Evolutionary conservation across 2,329 filamentous ascomycete genomes (phyloP).

Genomic region (Colletotrichum orbiculare): DNA sequence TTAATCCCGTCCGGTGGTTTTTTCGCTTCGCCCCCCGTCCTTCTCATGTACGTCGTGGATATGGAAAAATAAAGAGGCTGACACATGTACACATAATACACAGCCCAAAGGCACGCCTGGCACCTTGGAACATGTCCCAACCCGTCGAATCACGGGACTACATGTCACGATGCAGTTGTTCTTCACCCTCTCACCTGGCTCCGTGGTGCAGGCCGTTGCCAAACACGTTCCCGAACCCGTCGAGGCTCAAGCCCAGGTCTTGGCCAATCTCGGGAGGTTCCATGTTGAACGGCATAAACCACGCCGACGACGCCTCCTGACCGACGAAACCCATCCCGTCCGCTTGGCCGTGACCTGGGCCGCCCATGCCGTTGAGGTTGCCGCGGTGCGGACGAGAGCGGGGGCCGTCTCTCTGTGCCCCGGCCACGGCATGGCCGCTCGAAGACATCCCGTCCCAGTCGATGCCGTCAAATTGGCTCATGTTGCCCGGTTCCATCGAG

Average conservation of each 20-base stretch:
- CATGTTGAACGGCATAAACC: conserved; percentile 95
- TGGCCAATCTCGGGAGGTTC: conserved; percentile 75
- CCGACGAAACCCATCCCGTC: conserved; percentile 38
- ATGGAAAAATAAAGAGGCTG: conserved; percentile 1
- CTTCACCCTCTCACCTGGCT: conserved; percentile 16
- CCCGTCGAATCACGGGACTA: not conserved
- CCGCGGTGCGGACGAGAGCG: conserved; percentile 37
- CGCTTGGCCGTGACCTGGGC: conserved; percentile 41
- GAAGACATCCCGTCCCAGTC: conserved; percentile 57
- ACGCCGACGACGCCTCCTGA: conserved; percentile 72
- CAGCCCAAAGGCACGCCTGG: conserved; percentile 11
- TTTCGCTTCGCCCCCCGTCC: conserved; percentile 10
- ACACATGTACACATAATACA: conserved; percentile 17
- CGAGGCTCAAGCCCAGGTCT: conserved; percentile 58
- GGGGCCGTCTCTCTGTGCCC: conserved; percentile 38
- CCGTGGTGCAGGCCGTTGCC: conserved; percentile 46
- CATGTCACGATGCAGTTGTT: not conserved
- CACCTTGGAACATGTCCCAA: not conserved
- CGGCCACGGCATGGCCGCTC: conserved; percentile 42
- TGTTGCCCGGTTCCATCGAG: conserved; percentile 59
- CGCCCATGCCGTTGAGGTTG: conserved; percentile 45
- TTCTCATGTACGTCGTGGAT: conserved; percentile 7
- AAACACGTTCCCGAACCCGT: conserved; percentile 63
- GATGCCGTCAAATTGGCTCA: conserved; percentile 53
- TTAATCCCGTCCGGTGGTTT: conserved; percentile 3